Conservation (phyloP, 257 asterid genomes). For the Anisodus tanguticus region DNA sequence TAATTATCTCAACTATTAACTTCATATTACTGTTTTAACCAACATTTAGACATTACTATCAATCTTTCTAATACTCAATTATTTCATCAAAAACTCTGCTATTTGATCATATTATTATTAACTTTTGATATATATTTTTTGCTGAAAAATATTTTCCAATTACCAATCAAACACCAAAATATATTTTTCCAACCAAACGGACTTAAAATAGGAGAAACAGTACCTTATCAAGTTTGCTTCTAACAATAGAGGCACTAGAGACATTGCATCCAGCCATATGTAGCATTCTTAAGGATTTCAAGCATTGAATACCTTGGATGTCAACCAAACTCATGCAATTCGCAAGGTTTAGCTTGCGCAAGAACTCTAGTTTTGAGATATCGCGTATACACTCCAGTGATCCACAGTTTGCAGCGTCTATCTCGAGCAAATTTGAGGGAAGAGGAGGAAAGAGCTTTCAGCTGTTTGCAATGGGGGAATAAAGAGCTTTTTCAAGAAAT, state of each 20-base stretch:
- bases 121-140: neutral
- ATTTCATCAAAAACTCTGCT: neutral
- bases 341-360: slow-evolving; percentile 36
- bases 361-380: slow-evolving; percentile 34
- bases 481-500: slow-evolving; percentile 30
- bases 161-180: neutral
- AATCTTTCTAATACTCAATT: neutral
- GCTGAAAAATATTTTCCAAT: neutral
- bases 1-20: neutral
- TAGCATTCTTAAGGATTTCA: slow-evolving; percentile 42
- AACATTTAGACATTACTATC: neutral
- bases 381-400: slow-evolving; percentile 32
- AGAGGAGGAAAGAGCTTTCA: slow-evolving; percentile 44
- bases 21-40: neutral
- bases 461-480: slow-evolving; percentile 38
- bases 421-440: slow-evolving; percentile 37
- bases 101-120: neutral
- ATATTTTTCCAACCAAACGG: neutral
- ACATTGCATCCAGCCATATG: slow-evolving; percentile 39
- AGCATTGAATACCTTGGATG: slow-evolving; percentile 41
- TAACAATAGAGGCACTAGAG: slow-evolving; percentile 25
- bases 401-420: slow-evolving; percentile 41
- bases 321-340: slow-evolving; percentile 40
- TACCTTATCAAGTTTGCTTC: slow-evolving; percentile 37
- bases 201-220: neutral